Evolutionary conservation across 192 early-diverging fungal genomes (phyloP).

Genomic region (Coemansia erecta): DNA sequence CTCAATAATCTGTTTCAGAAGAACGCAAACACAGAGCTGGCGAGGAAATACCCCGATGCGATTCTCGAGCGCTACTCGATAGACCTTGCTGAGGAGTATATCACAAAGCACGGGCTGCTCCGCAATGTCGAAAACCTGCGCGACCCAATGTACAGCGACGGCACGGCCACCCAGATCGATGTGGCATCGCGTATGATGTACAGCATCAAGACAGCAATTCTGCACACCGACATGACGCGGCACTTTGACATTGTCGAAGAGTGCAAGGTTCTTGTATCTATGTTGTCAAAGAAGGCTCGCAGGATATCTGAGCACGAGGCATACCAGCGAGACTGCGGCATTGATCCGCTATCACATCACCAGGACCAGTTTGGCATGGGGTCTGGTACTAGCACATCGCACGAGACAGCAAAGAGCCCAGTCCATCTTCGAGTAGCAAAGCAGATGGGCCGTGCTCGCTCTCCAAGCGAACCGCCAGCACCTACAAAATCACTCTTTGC

Average conservation of each 20-base stretch:
- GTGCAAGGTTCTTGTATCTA: constrained; percentile 47
- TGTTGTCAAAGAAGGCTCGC: constrained; percentile 44
- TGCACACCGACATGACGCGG: constrained; percentile 88
- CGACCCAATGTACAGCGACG: constrained; percentile 51
- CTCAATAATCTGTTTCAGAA: constrained; percentile 90
- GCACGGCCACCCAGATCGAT: constrained; percentile 48
- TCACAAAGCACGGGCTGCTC: constrained; percentile 72
- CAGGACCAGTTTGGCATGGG: neutral
- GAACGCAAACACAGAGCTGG: constrained; percentile 77
- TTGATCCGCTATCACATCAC: constrained; percentile 10
- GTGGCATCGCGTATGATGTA: constrained; percentile 47
- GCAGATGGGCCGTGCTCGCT: constrained; percentile 17
- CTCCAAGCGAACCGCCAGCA: constrained; percentile 38
- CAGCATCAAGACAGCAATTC: constrained; percentile 61
- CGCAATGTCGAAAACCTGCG: constrained; percentile 55
- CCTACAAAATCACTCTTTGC: constrained; percentile 14
- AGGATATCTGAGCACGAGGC: constrained; percentile 33
- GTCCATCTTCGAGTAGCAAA: constrained; percentile 1
- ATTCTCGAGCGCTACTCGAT: constrained; percentile 87
- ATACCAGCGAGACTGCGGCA: constrained; percentile 17
- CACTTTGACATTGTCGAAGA: constrained; percentile 73
- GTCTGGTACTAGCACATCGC: neutral
- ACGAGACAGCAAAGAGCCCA: neutral
- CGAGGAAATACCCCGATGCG: constrained; percentile 74
- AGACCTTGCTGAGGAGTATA: constrained; percentile 69